A percentile compares a stretch with the other conserved stretches of the same genome.
Evolutionary conservation across 2,329 filamentous ascomycete species (phyloP).

Genomic region (Trichothecium roseum): DNA sequence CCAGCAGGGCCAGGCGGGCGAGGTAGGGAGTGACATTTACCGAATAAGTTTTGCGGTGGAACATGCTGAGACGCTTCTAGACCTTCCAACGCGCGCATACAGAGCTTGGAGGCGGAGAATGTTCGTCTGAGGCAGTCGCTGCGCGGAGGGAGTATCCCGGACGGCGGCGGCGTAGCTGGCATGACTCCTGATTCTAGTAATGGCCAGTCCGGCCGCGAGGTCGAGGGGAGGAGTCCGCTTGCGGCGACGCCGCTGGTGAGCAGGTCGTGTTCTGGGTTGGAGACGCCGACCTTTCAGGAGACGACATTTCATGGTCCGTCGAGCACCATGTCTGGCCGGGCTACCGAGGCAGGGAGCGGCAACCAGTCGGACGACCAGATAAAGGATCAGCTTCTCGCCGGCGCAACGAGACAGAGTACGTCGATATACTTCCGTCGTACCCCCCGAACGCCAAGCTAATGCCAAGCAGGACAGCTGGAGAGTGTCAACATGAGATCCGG

Average conservation of each 20-base stretch:
- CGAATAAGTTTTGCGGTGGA: too few relatives aligned
- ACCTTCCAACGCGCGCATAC: constrained; percentile 16
- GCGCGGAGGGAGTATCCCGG: constrained; percentile 5
- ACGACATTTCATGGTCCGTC: constrained; percentile 13
- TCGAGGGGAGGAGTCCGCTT: too few relatives aligned
- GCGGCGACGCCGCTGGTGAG: too few relatives aligned
- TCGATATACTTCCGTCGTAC: constrained; percentile 4
- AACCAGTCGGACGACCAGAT: neutral
- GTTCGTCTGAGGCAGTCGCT: constrained; percentile 19
- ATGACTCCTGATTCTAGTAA: constrained; percentile 6
- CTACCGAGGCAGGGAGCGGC: constrained; percentile 1
- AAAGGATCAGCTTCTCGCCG: constrained; percentile 9
- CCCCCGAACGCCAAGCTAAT: too few relatives aligned
- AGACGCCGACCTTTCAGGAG: too few relatives aligned
- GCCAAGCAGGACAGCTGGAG: constrained; percentile 28
- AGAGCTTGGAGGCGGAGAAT: constrained; percentile 25
- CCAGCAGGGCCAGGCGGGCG: constrained; percentile 3
- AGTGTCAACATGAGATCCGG: constrained; percentile 28
- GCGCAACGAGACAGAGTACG: constrained; percentile 9
- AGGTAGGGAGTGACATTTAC: constrained; percentile 5
- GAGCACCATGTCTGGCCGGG: constrained; percentile 6
- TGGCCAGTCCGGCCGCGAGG: too few relatives aligned
- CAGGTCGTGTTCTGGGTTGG: too few relatives aligned
- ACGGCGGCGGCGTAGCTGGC: too few relatives aligned
- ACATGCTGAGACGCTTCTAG: neutral